phyloP scores from a whole-genome alignment of 331 rosid genomes.

The Saraca asoca region DNA sequence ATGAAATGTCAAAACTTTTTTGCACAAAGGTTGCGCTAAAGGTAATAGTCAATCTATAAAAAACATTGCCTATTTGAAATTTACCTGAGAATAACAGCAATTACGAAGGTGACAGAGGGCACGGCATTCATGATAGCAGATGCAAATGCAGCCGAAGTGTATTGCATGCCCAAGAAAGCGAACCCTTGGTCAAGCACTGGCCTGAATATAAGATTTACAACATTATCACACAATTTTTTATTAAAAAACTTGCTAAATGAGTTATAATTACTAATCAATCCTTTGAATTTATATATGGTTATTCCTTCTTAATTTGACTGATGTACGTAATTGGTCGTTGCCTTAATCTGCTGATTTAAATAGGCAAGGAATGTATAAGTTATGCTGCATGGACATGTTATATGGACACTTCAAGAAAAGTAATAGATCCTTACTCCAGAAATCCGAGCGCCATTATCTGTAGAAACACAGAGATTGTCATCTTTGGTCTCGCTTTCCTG shows the following conservation, averaged over 20 bases:
- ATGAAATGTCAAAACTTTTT: too few species aligned
- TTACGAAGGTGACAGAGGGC: slow-evolving; percentile 67
- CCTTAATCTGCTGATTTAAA: too few species aligned
- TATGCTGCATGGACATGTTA: not conserved
- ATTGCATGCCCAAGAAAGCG: slow-evolving; percentile 69
- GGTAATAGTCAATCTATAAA: too few species aligned
- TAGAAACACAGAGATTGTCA: slow-evolving; percentile 55
- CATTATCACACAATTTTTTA: too few species aligned
- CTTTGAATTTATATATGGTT: too few species aligned
- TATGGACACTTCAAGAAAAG: not conserved
- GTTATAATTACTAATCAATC: too few species aligned
- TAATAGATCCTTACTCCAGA: slow-evolving; percentile 56
- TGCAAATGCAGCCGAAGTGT: slow-evolving; percentile 71
- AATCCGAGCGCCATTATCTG: slow-evolving; percentile 61
- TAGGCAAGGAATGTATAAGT: too few species aligned
- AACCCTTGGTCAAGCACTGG: slow-evolving; percentile 74
- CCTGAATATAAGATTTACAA: slow-evolving; percentile 35
- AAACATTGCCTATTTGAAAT: too few species aligned
- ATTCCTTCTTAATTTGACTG: too few species aligned
- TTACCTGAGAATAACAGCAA: slow-evolving; percentile 63
- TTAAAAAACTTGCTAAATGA: too few species aligned
- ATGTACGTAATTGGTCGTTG: too few species aligned
- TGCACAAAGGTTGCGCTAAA: too few species aligned
- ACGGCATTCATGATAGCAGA: slow-evolving; percentile 73
- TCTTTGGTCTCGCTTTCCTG: slow-evolving; percentile 73